phyloP scores from a whole-genome alignment of 495 filamentous ascomycete genomes.

The Collariella sp. region DNA sequence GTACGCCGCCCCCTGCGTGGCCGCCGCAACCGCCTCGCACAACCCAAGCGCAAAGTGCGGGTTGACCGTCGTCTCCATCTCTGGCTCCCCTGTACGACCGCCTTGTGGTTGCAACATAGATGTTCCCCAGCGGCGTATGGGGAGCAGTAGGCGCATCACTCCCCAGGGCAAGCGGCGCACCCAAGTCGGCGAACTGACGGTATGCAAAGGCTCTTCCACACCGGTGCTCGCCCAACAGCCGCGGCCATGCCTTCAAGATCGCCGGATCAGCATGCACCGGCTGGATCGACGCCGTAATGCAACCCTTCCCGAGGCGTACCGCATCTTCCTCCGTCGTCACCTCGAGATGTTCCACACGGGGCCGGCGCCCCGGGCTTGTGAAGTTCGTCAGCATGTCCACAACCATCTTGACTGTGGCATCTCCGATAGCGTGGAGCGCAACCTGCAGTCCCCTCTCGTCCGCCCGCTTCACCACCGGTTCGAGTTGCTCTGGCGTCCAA shows the following conservation, averaged over 20 bases:
- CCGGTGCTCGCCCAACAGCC: constrained; percentile 44
- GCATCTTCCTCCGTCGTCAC: constrained; percentile 47
- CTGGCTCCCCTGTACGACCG: constrained; percentile 45
- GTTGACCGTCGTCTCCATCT: constrained; percentile 42
- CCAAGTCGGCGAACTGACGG: constrained; percentile 47
- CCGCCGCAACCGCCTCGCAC: constrained; percentile 45
- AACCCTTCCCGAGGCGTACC: constrained; percentile 41
- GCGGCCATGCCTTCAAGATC: constrained; percentile 52
- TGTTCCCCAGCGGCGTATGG: constrained; percentile 46
- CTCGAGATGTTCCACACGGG: constrained; percentile 57
- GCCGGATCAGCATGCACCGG: constrained; percentile 57
- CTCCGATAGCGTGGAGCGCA: constrained; percentile 60
- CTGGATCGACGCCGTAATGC: constrained; percentile 57
- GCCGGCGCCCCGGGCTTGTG: constrained; percentile 39
- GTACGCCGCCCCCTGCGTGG: constrained; percentile 50
- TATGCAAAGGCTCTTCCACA: constrained; percentile 53
- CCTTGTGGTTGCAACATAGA: constrained; percentile 54
- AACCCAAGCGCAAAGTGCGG: constrained; percentile 44
- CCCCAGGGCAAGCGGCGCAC: constrained; percentile 48
- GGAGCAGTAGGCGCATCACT: constrained; percentile 55
- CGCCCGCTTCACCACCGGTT: constrained; percentile 47
- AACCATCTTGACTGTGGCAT: constrained; percentile 46
- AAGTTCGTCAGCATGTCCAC: constrained; percentile 46
- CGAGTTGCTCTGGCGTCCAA: constrained; percentile 46
- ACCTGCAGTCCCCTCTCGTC: constrained; percentile 49